Percentiles rank a stretch among this genome's conserved stretches.
Evolutionary conservation across 164 flowering plant species (phyloP).

Genomic region (Chimonanthus praecox): DNA sequence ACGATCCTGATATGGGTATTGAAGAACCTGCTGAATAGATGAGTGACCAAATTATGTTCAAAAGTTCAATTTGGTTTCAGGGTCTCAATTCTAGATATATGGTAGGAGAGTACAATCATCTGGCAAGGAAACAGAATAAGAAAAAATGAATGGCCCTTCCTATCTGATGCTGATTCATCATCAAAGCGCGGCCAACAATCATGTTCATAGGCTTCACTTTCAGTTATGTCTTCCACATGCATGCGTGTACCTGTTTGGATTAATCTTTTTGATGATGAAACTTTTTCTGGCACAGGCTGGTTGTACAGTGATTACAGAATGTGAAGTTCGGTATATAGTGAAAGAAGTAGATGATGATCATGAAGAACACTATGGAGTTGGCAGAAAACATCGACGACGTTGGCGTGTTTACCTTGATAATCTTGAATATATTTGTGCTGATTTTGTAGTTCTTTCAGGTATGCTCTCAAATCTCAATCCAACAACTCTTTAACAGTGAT

Average conservation of each 20-base stretch:
- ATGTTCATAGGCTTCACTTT: background rate
- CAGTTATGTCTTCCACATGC: too few species aligned
- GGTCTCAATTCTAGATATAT: background rate
- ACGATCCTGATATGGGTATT: too few species aligned
- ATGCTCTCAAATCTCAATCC: background rate
- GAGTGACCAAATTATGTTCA: too few species aligned
- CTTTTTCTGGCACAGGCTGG: slow-evolving; percentile 34
- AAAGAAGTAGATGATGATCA: slow-evolving; percentile 16
- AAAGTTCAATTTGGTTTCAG: background rate
- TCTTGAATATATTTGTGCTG: slow-evolving; percentile 33
- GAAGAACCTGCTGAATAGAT: too few species aligned
- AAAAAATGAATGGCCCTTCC: background rate
- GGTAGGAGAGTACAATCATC: background rate
- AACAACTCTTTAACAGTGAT: background rate
- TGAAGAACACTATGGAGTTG: slow-evolving; percentile 5
- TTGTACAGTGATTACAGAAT: slow-evolving; percentile 45
- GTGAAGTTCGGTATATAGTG: slow-evolving; percentile 41
- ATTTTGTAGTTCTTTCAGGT: slow-evolving; percentile 61
- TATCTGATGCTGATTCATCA: background rate
- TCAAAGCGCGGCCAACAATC: background rate
- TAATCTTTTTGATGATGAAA: background rate
- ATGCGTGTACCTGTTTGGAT: background rate
- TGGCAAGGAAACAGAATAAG: background rate
- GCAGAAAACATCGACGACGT: slow-evolving; percentile 26
- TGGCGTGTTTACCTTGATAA: slow-evolving; percentile 53